phyloP scores from a whole-genome alignment of 2,329 filamentous ascomycete genomes.

The Epichloe aotearoae region DNA sequence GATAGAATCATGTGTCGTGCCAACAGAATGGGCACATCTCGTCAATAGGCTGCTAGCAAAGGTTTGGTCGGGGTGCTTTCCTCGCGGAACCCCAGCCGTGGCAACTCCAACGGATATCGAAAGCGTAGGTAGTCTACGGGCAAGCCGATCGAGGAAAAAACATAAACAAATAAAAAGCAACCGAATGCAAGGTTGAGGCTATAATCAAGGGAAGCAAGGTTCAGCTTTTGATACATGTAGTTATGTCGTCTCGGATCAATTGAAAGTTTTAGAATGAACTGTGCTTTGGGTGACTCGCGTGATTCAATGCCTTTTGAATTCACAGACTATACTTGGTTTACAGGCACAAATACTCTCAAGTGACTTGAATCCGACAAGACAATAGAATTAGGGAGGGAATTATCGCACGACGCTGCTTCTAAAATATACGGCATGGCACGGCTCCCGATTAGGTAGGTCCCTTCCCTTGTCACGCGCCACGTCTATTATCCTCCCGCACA shows the following conservation, averaged over 20 bases:
- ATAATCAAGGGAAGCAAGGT: constrained; percentile 24
- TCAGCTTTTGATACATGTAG: constrained; percentile 28
- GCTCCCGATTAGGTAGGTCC: neutral
- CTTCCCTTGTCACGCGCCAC: neutral
- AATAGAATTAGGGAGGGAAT: too few relatives aligned
- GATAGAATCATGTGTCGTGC: constrained; percentile 33
- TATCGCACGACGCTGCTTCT: too few relatives aligned
- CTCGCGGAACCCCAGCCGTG: constrained; percentile 12
- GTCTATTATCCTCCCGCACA: neutral
- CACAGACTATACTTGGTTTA: too few relatives aligned
- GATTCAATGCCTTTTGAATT: neutral
- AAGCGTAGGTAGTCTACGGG: constrained; percentile 16
- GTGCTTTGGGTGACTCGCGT: neutral
- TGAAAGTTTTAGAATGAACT: constrained; percentile 22
- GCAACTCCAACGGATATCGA: constrained; percentile 4
- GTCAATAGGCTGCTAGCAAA: constrained; percentile 26
- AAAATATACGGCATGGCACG: too few relatives aligned
- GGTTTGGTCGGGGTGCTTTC: constrained; percentile 17
- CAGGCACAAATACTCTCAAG: too few relatives aligned
- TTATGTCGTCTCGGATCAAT: constrained; percentile 29
- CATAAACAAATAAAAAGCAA: constrained; percentile 8
- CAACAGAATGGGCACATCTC: constrained; percentile 24
- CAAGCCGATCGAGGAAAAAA: constrained; percentile 6
- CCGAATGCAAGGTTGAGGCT: constrained; percentile 23
- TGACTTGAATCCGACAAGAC: too few relatives aligned